These are phyloP conservation scores for Leptodermis oblonga DNA, from an alignment of 257 asterid genomes.

Conservation along the genomic window DNA sequence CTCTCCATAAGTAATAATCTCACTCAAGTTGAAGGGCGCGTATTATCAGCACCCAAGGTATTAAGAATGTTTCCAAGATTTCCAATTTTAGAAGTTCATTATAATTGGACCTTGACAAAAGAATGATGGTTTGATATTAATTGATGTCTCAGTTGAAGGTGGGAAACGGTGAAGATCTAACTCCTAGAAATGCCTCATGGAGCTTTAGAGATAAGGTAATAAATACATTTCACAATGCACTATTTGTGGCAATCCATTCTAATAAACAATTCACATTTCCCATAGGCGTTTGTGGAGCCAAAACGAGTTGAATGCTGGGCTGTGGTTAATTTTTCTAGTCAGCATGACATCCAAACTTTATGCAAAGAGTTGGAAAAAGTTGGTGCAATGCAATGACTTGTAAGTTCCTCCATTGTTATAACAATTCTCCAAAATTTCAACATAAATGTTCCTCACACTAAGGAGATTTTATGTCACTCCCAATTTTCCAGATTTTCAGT, in stretches of 20 bases:
- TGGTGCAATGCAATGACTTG: slow-evolving; percentile 39
- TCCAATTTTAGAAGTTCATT: background rate
- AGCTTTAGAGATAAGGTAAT: slow-evolving; percentile 44
- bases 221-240: background rate
- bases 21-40: slow-evolving; percentile 43
- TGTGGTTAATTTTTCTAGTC: slow-evolving; percentile 39
- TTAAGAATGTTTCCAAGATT: slow-evolving; percentile 6
- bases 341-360: slow-evolving; percentile 21
- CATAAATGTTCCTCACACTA: background rate
- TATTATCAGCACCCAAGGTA: slow-evolving; percentile 51
- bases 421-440: slow-evolving; percentile 1
- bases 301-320: slow-evolving; percentile 39
- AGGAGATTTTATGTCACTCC: background rate
- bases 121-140: slow-evolving; percentile 6
- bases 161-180: slow-evolving; percentile 37
- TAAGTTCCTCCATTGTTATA: slow-evolving; percentile 10
- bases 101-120: background rate
- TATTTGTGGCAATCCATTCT: background rate
- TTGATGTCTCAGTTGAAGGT: slow-evolving; percentile 30
- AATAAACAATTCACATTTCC: slow-evolving; percentile 1
- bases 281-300: slow-evolving; percentile 36
- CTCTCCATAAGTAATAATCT: slow-evolving; percentile 31
- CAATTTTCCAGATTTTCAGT: slow-evolving; percentile 23
- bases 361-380: slow-evolving; percentile 28
- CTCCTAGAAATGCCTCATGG: slow-evolving; percentile 48